Percentiles rank a stretch among this genome's conserved stretches.
These are phyloP conservation scores for Penicillium sclerotigenum DNA, from an alignment of 2,329 filamentous ascomycete species.

Conservation along the genomic window DNA sequence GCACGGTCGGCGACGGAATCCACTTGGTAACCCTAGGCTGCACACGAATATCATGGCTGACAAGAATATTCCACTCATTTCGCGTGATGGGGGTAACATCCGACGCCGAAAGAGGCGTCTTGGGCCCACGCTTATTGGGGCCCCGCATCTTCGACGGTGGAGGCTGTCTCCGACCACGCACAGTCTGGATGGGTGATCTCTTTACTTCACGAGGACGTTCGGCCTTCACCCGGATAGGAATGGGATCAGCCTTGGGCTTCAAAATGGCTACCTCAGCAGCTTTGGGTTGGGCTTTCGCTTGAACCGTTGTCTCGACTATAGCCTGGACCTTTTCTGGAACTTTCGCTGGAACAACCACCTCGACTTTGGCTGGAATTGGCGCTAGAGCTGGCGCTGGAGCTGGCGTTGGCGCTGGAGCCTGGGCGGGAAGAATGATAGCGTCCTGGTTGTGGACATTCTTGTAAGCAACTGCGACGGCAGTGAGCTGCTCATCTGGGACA, in stretches of 20 bases:
- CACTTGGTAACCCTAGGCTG: slow-evolving; percentile 38
- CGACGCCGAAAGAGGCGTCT: slow-evolving; percentile 42
- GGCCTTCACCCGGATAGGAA: not conserved
- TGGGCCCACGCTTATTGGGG: slow-evolving; percentile 30
- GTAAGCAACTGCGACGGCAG: slow-evolving; percentile 37
- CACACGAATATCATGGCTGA: slow-evolving; percentile 30
- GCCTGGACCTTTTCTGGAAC: not conserved
- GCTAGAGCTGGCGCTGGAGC: not conserved
- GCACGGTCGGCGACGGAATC: slow-evolving; percentile 36
- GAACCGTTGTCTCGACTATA: not conserved
- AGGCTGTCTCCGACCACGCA: slow-evolving; percentile 24
- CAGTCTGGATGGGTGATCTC: slow-evolving; percentile 20
- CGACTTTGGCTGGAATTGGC: not conserved
- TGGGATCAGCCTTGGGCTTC: slow-evolving; percentile 3
- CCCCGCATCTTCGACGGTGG: slow-evolving; percentile 18
- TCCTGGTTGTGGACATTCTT: slow-evolving; percentile 35
- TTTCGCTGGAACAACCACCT: not conserved
- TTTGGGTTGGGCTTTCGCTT: not conserved
- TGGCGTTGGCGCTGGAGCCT: not conserved
- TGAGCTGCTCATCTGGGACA: slow-evolving; percentile 37
- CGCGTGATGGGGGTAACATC: slow-evolving; percentile 45
- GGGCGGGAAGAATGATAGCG: slow-evolving; percentile 38
- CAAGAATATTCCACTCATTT: slow-evolving; percentile 43
- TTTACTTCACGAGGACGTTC: slow-evolving; percentile 3
- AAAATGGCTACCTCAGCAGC: not conserved